Base-by-base conservation (phyloP, 2,329 filamentous ascomycete species). In the Cercospora sojina region DNA sequence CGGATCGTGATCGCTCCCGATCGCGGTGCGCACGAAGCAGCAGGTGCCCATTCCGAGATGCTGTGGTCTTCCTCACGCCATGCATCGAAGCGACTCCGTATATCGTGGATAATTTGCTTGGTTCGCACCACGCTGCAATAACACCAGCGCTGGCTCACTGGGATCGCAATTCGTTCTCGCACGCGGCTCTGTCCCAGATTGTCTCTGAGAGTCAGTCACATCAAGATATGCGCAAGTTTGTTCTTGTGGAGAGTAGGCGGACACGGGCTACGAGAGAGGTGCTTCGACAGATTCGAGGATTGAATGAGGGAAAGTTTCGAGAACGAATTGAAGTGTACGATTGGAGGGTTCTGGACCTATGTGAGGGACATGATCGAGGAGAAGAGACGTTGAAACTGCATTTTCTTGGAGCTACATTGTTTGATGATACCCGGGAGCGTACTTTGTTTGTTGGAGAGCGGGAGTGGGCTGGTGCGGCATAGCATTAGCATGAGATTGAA, bases 121-220 rank as follows among this genome's bases (percentile, higher is more conserved):
- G 63, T 9, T 25, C 31, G 7, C 75, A 78, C 67, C 53, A 67
- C 41, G 43, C 66, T 18, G 27, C 63, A 9, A 25, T 70, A 23
- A 51, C 60, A 6, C 43, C 64, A 1, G 47, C 56, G 9, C 60
- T 77, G 7, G n/a, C 18, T 0, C 67, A 77, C 59, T 78, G 76
- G 77, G 69, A 75, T 20, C 74, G 76, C 25, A 71, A 76, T 38
- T 72, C 69, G 29, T 73, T 72, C 67, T 64, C 69, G 8, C 67
- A 74, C 49, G 41, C 66, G 3, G 59, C 59, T 6, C 49, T 65
- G 6, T 67, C 69, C 2, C 65, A 68, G 3, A 74, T 68, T 1
- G 73, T 77, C 18, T 72, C 72, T 4, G 77, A 79, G 56, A 75
- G 72, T 47, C 77, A 78, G 59, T 69, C 76, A 1, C 73, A 76